phyloP scores from a whole-genome alignment of 202 grass and related monocot genomes.

The Schoenoplectus tabernaemontani region DNA sequence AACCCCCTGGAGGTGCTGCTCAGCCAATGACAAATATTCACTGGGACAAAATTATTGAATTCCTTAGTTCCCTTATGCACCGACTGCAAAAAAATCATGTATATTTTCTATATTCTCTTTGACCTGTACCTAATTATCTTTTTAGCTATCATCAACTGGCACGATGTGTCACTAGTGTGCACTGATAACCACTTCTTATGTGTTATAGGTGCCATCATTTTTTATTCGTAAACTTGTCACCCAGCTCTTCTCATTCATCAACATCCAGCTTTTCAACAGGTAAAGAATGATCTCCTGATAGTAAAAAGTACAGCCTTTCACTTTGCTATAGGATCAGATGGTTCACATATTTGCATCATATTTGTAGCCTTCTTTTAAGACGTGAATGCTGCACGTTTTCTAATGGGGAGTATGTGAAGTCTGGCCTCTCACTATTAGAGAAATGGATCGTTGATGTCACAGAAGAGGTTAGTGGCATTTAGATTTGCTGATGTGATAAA shows the following conservation, averaged over 20 bases:
- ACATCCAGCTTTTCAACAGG: constrained; percentile 99
- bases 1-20: constrained; percentile 46
- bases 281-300: constrained; percentile 32
- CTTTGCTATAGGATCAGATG: constrained; percentile 8
- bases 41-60: constrained; percentile 86
- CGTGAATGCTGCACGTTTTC: constrained; percentile 94
- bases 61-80: constrained; percentile 76
- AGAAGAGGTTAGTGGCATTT: constrained; percentile 47
- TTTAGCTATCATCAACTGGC: not conserved
- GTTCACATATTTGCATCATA: not conserved
- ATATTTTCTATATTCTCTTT: constrained; percentile 19
- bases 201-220: constrained; percentile 80
- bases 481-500: not conserved
- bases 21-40: constrained; percentile 47
- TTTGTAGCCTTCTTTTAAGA: constrained; percentile 69
- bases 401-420: constrained; percentile 97
- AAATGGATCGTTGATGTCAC: constrained; percentile 93
- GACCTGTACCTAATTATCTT: constrained; percentile 3
- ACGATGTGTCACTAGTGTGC: constrained; percentile 1
- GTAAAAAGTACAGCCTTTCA: not conserved
- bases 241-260: constrained; percentile 95
- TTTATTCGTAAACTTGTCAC: constrained; percentile 94
- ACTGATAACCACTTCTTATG: constrained; percentile 25
- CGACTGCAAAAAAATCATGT: constrained; percentile 62
- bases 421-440: constrained; percentile 74